Percentiles rank a stretch among this genome's conserved stretches.
phyloP scores from a whole-genome alignment of 768 basidiomycete genomes.

The Russula dissimulans region DNA sequence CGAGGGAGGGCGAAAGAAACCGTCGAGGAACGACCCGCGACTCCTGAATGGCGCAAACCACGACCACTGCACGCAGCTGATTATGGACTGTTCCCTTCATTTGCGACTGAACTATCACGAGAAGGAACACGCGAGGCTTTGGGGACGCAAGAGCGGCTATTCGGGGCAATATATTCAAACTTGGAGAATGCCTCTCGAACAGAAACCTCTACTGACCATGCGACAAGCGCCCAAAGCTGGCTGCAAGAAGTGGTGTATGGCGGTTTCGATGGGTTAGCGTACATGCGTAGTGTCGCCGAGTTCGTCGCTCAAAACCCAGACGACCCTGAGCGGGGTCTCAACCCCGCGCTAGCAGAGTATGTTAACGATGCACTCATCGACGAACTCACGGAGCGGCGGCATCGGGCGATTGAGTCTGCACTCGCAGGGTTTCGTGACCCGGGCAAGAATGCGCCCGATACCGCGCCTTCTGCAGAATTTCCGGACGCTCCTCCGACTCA shows the following conservation, averaged over 20 bases:
- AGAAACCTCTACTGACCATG: slow-evolving; percentile 20
- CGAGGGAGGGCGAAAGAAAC: slow-evolving; percentile 45
- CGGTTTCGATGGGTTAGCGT: slow-evolving; percentile 66
- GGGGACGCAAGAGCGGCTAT: slow-evolving; percentile 26
- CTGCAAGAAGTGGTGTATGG: slow-evolving; percentile 71
- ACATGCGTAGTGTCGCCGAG: slow-evolving; percentile 67
- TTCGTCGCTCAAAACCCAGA: slow-evolving; percentile 36
- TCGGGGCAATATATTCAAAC: slow-evolving; percentile 20
- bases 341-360: slow-evolving; percentile 1
- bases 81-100: slow-evolving; percentile 50
- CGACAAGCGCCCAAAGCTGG: slow-evolving; percentile 54
- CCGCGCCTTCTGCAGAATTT: background rate
- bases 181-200: slow-evolving; percentile 14
- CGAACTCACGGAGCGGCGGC: slow-evolving; percentile 14
- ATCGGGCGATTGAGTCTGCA: slow-evolving; percentile 6
- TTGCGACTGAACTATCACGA: slow-evolving; percentile 26
- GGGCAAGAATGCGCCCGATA: background rate
- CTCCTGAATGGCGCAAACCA: slow-evolving; percentile 37
- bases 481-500: background rate
- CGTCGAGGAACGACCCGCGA: slow-evolving; percentile 32
- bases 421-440: background rate
- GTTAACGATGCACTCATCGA: slow-evolving; percentile 12
- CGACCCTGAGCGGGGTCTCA: background rate
- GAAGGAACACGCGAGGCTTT: slow-evolving; percentile 19
- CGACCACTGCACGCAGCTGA: slow-evolving; percentile 49